phyloP scores from a whole-genome alignment of 331 rosid genomes.

The Arachis monticola region DNA sequence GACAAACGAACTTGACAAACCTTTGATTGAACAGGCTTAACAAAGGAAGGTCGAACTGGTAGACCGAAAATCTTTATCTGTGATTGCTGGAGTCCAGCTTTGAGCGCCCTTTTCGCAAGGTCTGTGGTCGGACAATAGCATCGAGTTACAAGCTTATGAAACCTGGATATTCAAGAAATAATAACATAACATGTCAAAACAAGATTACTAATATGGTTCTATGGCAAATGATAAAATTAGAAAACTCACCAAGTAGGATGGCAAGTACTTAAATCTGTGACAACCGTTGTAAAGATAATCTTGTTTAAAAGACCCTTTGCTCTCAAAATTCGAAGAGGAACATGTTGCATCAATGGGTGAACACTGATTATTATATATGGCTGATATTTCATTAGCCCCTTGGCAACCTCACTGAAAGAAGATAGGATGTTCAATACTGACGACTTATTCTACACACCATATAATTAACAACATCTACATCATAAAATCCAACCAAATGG shows the following conservation, averaged over 20 bases:
- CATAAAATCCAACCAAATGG: too few species aligned
- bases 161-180: conserved; percentile 62
- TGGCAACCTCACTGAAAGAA: conserved; percentile 81
- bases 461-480: not conserved
- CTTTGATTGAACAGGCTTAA: conserved; percentile 88
- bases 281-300: conserved; percentile 93
- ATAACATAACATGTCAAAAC: conserved; percentile 41
- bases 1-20: conserved; percentile 46
- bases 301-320: conserved; percentile 84
- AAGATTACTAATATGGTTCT: not conserved
- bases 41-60: conserved; percentile 88
- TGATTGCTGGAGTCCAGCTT: conserved; percentile 91
- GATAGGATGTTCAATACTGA: conserved; percentile 18
- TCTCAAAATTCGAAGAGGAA: conserved; percentile 93
- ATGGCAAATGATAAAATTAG: not conserved
- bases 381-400: conserved; percentile 93
- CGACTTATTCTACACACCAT: conserved; percentile 1
- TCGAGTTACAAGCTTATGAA: conserved; percentile 97
- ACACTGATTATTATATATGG: conserved; percentile 98
- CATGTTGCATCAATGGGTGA: conserved; percentile 98
- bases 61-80: conserved; percentile 89
- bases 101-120: conserved; percentile 78
- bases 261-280: conserved; percentile 98
- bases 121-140: conserved; percentile 98
- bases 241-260: conserved; percentile 94